phyloP scores from a whole-genome alignment of 2,329 filamentous ascomycete species.

The Corynespora cassiicola region DNA sequence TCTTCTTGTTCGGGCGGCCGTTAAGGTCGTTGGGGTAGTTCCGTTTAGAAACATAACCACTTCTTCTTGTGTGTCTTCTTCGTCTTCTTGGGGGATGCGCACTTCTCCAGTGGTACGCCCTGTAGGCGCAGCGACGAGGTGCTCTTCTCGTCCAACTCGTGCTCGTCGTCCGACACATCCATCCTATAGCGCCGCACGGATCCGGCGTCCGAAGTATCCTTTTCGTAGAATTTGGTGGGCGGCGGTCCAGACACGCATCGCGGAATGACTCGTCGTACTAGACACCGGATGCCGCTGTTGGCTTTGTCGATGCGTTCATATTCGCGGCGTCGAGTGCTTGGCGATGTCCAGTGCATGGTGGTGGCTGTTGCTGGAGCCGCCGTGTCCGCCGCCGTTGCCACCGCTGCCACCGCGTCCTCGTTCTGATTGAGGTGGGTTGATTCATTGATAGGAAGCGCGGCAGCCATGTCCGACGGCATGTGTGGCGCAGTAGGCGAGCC shows the following conservation, averaged over 20 bases:
- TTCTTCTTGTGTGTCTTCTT: constrained; percentile 15
- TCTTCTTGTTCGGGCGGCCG: no score
- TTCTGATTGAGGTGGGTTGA: constrained; percentile 20
- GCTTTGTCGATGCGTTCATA: constrained; percentile 46
- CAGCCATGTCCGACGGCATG: constrained; percentile 17
- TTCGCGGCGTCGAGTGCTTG: constrained; percentile 38
- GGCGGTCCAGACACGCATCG: constrained; percentile 38
- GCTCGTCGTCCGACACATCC: constrained; percentile 29
- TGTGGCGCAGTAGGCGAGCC: constrained; percentile 6
- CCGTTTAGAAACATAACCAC: constrained; percentile 34
- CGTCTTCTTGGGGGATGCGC: constrained; percentile 8
- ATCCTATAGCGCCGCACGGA: constrained; percentile 47
- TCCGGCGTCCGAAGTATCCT: constrained; percentile 40
- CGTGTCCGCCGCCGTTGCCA: constrained; percentile 8
- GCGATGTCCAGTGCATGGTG: constrained; percentile 47
- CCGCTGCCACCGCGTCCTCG: constrained; percentile 16
- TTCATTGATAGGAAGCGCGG: no score
- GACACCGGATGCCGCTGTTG: constrained; percentile 44
- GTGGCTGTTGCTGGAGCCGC: no score
- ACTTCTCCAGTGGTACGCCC: constrained; percentile 17
- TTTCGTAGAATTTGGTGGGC: constrained; percentile 44
- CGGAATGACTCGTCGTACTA: constrained; percentile 38
- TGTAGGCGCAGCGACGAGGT: constrained; percentile 16
- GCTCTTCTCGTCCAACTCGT: constrained; percentile 28
- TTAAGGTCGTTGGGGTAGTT: no score